Evolutionary conservation across 495 filamentous ascomycete species (phyloP).

Genomic region (Penicillium canariense): DNA sequence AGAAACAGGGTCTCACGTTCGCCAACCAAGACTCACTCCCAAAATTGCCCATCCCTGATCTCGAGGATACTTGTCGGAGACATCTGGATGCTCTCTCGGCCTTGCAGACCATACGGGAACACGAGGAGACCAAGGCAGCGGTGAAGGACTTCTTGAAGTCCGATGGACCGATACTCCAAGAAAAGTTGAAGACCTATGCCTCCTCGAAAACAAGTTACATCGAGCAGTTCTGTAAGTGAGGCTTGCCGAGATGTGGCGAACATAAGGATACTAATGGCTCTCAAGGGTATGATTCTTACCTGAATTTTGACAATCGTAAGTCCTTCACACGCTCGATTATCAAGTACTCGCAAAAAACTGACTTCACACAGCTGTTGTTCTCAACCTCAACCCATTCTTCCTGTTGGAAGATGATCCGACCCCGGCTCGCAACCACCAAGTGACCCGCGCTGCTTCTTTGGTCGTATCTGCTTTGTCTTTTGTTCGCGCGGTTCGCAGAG

Average conservation of each 20-base stretch:
- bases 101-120: slow-evolving; percentile 76
- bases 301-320: slow-evolving; percentile 91
- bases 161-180: slow-evolving; percentile 84
- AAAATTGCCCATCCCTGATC: slow-evolving; percentile 92
- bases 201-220: slow-evolving; percentile 92
- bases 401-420: slow-evolving; percentile 96
- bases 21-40: slow-evolving; percentile 84
- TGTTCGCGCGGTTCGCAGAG: slow-evolving; percentile 86
- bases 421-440: slow-evolving; percentile 91
- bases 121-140: slow-evolving; percentile 75
- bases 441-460: slow-evolving; percentile 89
- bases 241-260: background rate
- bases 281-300: slow-evolving; percentile 95
- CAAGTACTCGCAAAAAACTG: slow-evolving; percentile 14
- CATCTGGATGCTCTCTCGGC: slow-evolving; percentile 81
- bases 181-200: slow-evolving; percentile 91
- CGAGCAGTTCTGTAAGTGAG: slow-evolving; percentile 90
- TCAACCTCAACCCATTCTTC: slow-evolving; percentile 98
- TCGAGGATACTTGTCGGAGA: slow-evolving; percentile 74
- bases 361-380: slow-evolving; percentile 64
- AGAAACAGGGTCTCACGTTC: slow-evolving; percentile 65
- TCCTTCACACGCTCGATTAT: background rate
- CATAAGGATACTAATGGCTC: background rate
- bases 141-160: slow-evolving; percentile 80
- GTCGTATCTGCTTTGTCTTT: slow-evolving; percentile 89